Base-by-base conservation (phyloP, 768 basidiomycete species). In the Tricholoma flavovirens region DNA sequence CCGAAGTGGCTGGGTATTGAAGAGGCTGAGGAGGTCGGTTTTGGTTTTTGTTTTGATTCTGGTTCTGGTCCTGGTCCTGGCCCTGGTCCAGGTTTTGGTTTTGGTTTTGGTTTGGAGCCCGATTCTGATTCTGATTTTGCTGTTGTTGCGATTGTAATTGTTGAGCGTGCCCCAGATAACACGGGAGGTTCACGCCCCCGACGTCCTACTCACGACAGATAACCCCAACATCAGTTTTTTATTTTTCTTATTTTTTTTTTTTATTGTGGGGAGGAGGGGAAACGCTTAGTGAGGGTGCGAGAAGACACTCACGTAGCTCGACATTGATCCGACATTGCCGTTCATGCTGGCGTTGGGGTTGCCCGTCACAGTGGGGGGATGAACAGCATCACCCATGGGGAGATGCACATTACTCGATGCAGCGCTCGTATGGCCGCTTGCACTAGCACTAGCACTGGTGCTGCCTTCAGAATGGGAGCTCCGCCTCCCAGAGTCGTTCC, bases 21-120 rank as follows among this genome's bases (percentile, higher is more conserved):
- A 9, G 22, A 10, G 33, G 53, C 32, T 42, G 58, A 24, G n/a
- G n/a, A n/a, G n/a, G n/a, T n/a, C n/a, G n/a, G n/a, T n/a, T 36
- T 26, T 46, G 29, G 55, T 15, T 53, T 19, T 26, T 26, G 24
- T 26, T 26, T 50, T 51, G 50, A 6, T 19, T 12, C 6, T 36
- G 24, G n/a, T n/a, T n/a, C n/a, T n/a, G 24, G 21, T 32, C 1
- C 21, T 21, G 49, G 19, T 50, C 14, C 6, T 50, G 49, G 9
- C 29, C 5, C 2, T 49, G 48, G 58, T 26, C 42, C 35, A 1
- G 32, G 55, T 42, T 60, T 55, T 14, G 24, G 58, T 26, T 52
- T 29, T 7, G 42, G 52, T 49, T 60, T 54, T 8, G 24, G 24
- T 12, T 7, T 19, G 5, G 6, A 17, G n/a, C 10, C 2, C 21